Evolutionary conservation across 345 rosid species (phyloP), one percentile per base, ranked within the genome.

Genomic region (Eucalyptus coolabah): DNA sequence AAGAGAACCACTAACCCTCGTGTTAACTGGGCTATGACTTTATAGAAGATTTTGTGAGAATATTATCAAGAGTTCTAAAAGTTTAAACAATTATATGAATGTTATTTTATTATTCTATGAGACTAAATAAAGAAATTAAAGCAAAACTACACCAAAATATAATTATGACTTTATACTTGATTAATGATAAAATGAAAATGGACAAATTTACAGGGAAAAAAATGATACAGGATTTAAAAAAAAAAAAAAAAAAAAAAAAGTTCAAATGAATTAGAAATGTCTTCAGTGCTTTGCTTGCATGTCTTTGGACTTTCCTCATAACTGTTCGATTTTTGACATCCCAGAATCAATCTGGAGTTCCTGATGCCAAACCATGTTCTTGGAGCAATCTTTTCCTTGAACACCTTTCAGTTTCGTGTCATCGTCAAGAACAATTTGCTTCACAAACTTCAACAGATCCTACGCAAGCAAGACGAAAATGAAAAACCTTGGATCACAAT

Each of bases 381-480:
- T 92, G 19, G 92, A 92, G 88, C 94, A 93, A 21, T 91, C 90
- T 51, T 81, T 87, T 24, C 89, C 85, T 82, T 88, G 90, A 47
- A 93, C 90, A 50, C 93, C 92, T 88, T 91, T 92, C 7, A 92
- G 40, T 87, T 92, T 91, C 10, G 91, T 87, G 91, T 92, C 94
- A 34, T 92, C 93, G 53, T 93, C 93, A 60, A 91, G 89, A 4
- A 92, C 93, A 12, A 85, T 93, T 90, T 93, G 88, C 50, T 92
- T 92, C 72, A 93, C 92, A 40, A 92, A 91, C 87, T 93, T 91
- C 53, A 91, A 49, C 4, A 93, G 90, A 56, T 93, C 90, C 94
- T 93, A 88, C 30, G 50, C 63, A 69, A 40, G 12, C n/a, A 19
- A 83, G 88, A 34, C 8, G 7, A 32, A 42, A 37, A 90, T 50